Evolutionary conservation across 2,329 filamentous ascomycete species (phyloP).

Genomic region (Blastomyces parvus): DNA sequence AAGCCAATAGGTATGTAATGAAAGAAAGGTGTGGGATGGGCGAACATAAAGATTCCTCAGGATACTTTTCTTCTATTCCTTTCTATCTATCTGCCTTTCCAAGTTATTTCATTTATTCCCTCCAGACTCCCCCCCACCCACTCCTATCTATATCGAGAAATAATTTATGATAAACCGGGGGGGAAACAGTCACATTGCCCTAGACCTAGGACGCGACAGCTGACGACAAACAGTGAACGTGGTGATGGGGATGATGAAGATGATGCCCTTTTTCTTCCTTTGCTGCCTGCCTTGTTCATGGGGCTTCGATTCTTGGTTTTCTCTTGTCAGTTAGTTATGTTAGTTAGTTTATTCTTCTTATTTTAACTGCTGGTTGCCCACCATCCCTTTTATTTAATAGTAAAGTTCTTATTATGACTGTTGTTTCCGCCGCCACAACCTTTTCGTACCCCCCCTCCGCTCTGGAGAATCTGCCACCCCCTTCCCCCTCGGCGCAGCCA

Average conservation of each 20-base stretch:
- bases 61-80: neutral
- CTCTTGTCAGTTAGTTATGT: neutral
- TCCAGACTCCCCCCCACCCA: neutral
- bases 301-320: neutral
- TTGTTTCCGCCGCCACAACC: neutral
- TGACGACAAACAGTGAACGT: slow-evolving; percentile 4
- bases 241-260: neutral
- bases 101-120: neutral
- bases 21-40: too few species aligned
- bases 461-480: neutral
- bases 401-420: neutral
- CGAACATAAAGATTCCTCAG: neutral
- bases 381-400: neutral
- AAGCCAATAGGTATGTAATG: neutral
- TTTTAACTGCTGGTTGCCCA: neutral
- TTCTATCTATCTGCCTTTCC: too few species aligned
- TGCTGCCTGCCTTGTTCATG: neutral
- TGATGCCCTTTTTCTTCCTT: neutral
- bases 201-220: slow-evolving; percentile 1
- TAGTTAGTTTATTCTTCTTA: neutral
- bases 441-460: neutral
- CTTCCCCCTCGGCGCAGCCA: neutral
- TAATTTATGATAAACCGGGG: neutral
- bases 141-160: slow-evolving; percentile 12
- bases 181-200: slow-evolving; percentile 8